A percentile compares a stretch with the other conserved stretches of the same genome.
phyloP scores from a whole-genome alignment of 148 eudicot genomes.

The Nepenthes mirabilis region DNA sequence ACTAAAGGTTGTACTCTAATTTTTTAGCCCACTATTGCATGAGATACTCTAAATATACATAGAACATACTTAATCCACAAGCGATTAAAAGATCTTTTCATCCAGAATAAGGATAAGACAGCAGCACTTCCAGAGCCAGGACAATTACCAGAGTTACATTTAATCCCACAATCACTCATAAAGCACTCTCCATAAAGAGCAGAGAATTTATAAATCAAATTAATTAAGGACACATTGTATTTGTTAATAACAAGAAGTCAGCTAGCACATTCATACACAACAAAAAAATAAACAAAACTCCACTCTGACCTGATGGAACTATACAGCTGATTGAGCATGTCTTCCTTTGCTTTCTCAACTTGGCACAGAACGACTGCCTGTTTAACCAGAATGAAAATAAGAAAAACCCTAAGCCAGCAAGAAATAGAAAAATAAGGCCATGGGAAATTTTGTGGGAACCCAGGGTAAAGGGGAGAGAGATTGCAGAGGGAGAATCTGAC shows the following conservation, averaged over 20 bases:
- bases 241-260: background rate
- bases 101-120: too few relatives aligned
- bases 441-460: background rate
- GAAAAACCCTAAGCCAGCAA: background rate
- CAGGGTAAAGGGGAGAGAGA: background rate
- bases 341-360: slow-evolving; percentile 98
- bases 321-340: slow-evolving; percentile 92
- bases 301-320: slow-evolving; percentile 73
- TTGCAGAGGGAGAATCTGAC: background rate
- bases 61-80: too few relatives aligned
- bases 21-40: too few relatives aligned
- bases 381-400: slow-evolving; percentile 13
- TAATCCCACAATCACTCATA: too few relatives aligned
- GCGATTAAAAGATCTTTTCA: too few relatives aligned
- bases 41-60: too few relatives aligned
- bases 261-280: background rate
- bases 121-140: too few relatives aligned
- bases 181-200: too few relatives aligned
- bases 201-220: too few relatives aligned
- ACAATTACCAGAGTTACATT: too few relatives aligned
- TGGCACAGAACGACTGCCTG: slow-evolving; percentile 99
- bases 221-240: too few relatives aligned
- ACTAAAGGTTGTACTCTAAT: too few relatives aligned
- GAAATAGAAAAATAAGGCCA: background rate
- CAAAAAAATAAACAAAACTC: background rate